These are phyloP conservation scores for Poronia punctata DNA, from an alignment of 495 filamentous ascomycete species.

Conservation along the genomic window DNA sequence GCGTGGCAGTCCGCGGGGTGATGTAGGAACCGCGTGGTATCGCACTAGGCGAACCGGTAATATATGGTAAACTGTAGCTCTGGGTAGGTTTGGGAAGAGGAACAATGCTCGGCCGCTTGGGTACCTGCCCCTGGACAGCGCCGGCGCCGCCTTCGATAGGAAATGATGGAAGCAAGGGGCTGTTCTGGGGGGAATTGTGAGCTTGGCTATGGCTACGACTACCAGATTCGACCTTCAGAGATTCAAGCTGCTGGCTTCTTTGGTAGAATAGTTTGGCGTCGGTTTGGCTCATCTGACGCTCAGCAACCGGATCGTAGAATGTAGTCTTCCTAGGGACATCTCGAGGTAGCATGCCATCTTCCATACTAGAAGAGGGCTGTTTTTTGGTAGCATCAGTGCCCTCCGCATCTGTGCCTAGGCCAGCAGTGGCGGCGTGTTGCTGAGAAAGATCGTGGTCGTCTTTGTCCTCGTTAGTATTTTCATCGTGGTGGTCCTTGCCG, in stretches of 20 bases:
- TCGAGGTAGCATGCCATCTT: constrained; percentile 59
- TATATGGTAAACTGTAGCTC: constrained; percentile 23
- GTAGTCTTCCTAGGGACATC: constrained; percentile 74
- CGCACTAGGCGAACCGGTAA: constrained; percentile 16
- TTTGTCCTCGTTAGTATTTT: constrained; percentile 15
- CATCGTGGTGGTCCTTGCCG: constrained; percentile 1
- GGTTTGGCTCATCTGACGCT: constrained; percentile 82
- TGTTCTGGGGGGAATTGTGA: constrained; percentile 39
- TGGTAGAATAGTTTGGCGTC: constrained; percentile 96
- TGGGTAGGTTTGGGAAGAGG: constrained; percentile 15
- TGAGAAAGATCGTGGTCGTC: constrained; percentile 4
- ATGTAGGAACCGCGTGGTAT: constrained; percentile 16
- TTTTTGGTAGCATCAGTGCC: too few relatives aligned
- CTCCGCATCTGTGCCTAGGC: constrained; percentile 4
- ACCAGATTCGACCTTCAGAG: too few relatives aligned
- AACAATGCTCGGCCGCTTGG: constrained; percentile 8
- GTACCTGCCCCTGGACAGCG: constrained; percentile 4
- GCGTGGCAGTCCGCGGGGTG: constrained; percentile 22
- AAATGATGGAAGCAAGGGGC: constrained; percentile 43
- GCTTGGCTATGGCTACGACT: too few relatives aligned
- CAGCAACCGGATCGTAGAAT: constrained; percentile 78
- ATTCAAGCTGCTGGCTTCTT: constrained; percentile 58
- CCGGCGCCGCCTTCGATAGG: not conserved
- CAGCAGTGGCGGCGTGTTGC: constrained; percentile 1
- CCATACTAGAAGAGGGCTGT: constrained; percentile 14